Evolutionary conservation across 305 asterid species (phyloP).

Genomic region (Solanum hybrid): DNA sequence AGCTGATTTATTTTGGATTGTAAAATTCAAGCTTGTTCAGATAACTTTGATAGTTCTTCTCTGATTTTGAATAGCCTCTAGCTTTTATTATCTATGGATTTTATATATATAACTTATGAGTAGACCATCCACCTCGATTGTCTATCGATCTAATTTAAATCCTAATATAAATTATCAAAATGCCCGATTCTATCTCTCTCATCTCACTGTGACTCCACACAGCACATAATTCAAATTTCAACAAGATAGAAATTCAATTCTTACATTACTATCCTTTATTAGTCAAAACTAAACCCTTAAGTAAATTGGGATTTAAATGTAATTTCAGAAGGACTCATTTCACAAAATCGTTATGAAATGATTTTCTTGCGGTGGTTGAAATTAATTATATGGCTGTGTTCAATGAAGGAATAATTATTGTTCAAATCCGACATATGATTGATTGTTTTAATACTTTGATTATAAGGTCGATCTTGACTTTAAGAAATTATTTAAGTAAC

Average conservation of each 20-base stretch:
- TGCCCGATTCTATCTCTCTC: too few species aligned
- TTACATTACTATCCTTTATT: background rate
- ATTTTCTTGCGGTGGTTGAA: background rate
- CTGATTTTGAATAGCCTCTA: too few species aligned
- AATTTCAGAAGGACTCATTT: background rate
- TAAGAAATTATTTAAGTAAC: background rate
- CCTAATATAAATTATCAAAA: background rate
- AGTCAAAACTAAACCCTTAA: background rate
- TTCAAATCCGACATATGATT: background rate
- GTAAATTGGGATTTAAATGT: background rate
- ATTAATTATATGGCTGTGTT: background rate
- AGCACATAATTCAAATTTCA: background rate
- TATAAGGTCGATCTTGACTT: background rate
- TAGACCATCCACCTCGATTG: background rate
- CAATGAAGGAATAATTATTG: background rate
- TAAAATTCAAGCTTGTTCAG: too few species aligned
- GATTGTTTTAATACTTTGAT: background rate
- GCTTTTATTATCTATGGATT: too few species aligned
- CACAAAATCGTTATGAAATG: background rate
- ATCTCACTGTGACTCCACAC: background rate
- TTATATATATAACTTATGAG: too few species aligned
- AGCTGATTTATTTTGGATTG: too few species aligned
- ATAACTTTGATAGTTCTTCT: too few species aligned
- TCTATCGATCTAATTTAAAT: background rate
- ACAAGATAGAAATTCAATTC: background rate